Conservation (phyloP, 2,329 filamentous ascomycete species). For the Septoria linicola region DNA sequence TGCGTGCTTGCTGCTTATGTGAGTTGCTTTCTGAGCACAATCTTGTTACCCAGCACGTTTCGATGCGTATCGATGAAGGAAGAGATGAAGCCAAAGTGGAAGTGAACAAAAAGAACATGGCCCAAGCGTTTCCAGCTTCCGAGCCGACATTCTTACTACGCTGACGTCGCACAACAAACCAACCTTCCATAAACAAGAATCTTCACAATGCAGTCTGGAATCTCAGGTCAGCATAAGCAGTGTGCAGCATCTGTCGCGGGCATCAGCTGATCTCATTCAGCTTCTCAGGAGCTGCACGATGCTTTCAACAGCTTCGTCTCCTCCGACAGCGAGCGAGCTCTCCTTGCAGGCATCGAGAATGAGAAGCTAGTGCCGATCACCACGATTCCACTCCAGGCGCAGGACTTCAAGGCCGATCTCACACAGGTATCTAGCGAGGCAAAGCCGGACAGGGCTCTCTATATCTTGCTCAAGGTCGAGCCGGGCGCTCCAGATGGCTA, state of each 20-base stretch:
- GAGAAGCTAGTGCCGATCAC: slow-evolving; percentile 66
- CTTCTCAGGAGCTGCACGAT: slow-evolving; percentile 72
- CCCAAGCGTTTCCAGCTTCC: too few species aligned
- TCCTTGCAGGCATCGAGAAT: slow-evolving; percentile 67
- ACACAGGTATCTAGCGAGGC: slow-evolving; percentile 62
- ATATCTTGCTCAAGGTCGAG: slow-evolving; percentile 71
- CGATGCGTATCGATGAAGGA: too few species aligned
- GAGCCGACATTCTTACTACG: too few species aligned
- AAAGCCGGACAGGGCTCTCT: slow-evolving; percentile 65
- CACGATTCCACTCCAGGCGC: slow-evolving; percentile 53
- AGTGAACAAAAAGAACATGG: too few species aligned
- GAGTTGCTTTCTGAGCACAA: too few species aligned
- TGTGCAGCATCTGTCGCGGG: neutral
- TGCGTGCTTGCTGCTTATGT: too few species aligned
- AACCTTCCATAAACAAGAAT: neutral
- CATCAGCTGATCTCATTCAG: slow-evolving; percentile 45
- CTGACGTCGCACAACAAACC: slow-evolving; percentile 8
- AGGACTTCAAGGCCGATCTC: slow-evolving; percentile 64
- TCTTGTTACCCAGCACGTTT: too few species aligned
- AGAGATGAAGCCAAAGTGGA: neutral
- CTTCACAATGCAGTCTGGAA: slow-evolving; percentile 76
- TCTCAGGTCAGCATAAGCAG: slow-evolving; percentile 61
- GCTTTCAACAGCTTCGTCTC: slow-evolving; percentile 70
- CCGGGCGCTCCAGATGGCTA: slow-evolving; percentile 51
- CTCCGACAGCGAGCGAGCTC: slow-evolving; percentile 62